Evolutionary conservation across 2,329 filamentous ascomycete species (phyloP).

Genomic region (Cylindrodendrum hubeiense): DNA sequence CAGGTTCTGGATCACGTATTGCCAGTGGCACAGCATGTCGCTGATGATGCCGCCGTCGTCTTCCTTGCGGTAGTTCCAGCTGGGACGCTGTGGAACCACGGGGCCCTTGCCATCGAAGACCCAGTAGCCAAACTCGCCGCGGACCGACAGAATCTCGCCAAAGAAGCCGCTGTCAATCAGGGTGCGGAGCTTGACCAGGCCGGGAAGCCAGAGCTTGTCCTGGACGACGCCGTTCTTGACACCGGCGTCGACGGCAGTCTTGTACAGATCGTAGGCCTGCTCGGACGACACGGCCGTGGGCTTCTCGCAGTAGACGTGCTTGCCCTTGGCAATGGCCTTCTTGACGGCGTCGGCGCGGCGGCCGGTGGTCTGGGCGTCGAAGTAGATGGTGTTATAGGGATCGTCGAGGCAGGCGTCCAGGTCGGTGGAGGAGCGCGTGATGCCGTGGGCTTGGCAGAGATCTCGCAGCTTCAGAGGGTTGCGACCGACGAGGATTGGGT

Average conservation of each 20-base stretch:
- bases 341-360: background rate
- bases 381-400: background rate
- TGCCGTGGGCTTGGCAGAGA: background rate
- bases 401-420: background rate
- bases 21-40: background rate
- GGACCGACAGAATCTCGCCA: background rate
- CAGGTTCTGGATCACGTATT: background rate
- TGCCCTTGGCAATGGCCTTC: slow-evolving; percentile 5
- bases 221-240: slow-evolving; percentile 2
- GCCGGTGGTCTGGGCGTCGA: background rate
- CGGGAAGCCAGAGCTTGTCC: slow-evolving; percentile 1
- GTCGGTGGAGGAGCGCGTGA: background rate
- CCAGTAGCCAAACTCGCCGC: background rate
- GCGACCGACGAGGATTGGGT: background rate
- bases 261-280: background rate
- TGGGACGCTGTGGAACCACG: background rate
- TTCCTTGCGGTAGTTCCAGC: background rate
- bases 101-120: background rate
- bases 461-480: slow-evolving; percentile 1
- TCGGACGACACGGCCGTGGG: background rate
- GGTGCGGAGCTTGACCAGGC: background rate
- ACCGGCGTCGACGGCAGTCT: background rate
- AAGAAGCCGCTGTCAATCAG: slow-evolving; percentile 1
- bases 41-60: slow-evolving; percentile 1
- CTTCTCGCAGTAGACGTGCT: slow-evolving; percentile 9